Evolutionary conservation across 441 rosid genomes (phyloP).

Genomic region (Populus hybrid): DNA sequence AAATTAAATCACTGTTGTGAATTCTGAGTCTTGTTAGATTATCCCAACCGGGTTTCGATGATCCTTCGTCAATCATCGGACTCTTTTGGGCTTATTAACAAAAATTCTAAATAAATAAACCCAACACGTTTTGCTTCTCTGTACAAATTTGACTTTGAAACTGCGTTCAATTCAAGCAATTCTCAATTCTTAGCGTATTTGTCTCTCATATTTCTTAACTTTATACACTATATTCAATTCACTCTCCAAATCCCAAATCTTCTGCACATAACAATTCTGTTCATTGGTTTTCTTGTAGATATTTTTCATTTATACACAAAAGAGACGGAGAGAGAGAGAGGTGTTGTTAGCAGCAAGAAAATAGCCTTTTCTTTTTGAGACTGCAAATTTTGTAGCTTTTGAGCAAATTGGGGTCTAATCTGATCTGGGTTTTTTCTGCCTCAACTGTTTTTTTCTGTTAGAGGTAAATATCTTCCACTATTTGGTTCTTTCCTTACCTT

Average conservation of each 20-base stretch:
- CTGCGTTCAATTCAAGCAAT: conserved; percentile 46
- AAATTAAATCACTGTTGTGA: conserved; percentile 1
- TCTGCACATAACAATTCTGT: neutral
- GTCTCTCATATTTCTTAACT: conserved; percentile 20
- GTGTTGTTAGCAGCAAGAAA: conserved; percentile 13
- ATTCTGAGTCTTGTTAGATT: conserved; percentile 2
- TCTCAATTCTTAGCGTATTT: conserved; percentile 28
- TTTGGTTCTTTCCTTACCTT: conserved; percentile 21
- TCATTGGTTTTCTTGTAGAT: neutral
- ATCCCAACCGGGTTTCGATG: conserved; percentile 28
- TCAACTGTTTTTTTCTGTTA: conserved; percentile 24
- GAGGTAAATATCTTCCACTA: conserved; percentile 41
- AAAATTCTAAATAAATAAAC: neutral
- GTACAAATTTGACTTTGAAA: conserved; percentile 42
- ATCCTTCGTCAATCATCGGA: conserved; percentile 22
- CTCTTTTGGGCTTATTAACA: conserved; percentile 16
- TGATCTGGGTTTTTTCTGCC: conserved; percentile 45
- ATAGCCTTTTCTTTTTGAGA: conserved; percentile 8
- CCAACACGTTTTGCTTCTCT: neutral
- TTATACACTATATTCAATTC: conserved; percentile 5
- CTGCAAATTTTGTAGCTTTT: conserved; percentile 23
- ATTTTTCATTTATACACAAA: conserved; percentile 12
- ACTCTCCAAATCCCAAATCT: neutral
- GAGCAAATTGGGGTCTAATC: conserved; percentile 50
- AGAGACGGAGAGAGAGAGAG: conserved; percentile 6